Evolutionary conservation across 2,329 filamentous ascomycete genomes (phyloP), one percentile per base, ranked within the genome.

Genomic region (Alternaria dauci): DNA sequence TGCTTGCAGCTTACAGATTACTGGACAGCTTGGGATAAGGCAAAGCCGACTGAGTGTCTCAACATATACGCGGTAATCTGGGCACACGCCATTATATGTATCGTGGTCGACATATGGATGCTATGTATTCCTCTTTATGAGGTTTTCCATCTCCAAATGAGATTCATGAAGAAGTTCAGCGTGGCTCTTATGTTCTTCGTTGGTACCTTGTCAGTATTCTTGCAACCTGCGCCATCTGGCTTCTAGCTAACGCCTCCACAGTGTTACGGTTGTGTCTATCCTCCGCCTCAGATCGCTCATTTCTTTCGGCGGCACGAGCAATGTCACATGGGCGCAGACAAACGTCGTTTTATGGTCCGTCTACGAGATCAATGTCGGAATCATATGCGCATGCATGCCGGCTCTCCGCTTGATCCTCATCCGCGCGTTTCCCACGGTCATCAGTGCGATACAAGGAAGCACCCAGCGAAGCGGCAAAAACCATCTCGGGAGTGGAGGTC

Each of bases 371-470:
- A 62, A 62, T 14, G 58, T 68, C 18, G 69, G 67, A 28, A 76
- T 81, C 46, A 73, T 81, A 12, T 81, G 79, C 59, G 76, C 75
- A n/a, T 80, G 80, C 65, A 76, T 81, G 70, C 79, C 80, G 0
- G 68, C 71, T 25, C 57, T 80, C 16, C 74, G 77, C n/a, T 67
- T 75, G 4, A 63, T 80, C 3, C 62, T 80, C 12, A 68, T 73
- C 32, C 72, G 70, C 18, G 41, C 75, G 18, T 73, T 72, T 18
- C 78, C 78, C 7, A 59, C 55, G 6, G 20, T 72, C 2, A 72
- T 80, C 55, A 76, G 76, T 2, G 71, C 72, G 30, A 75, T 71
- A 3, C 55, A 41, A 18, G 56, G 51, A 28, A 54, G 43, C 9
- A 55, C 55, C 1, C 51, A 53, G 16, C 12, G 9, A 20, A 39